phyloP scores from a whole-genome alignment of 768 basidiomycete genomes.

The Boletus vermiculosoides region DNA sequence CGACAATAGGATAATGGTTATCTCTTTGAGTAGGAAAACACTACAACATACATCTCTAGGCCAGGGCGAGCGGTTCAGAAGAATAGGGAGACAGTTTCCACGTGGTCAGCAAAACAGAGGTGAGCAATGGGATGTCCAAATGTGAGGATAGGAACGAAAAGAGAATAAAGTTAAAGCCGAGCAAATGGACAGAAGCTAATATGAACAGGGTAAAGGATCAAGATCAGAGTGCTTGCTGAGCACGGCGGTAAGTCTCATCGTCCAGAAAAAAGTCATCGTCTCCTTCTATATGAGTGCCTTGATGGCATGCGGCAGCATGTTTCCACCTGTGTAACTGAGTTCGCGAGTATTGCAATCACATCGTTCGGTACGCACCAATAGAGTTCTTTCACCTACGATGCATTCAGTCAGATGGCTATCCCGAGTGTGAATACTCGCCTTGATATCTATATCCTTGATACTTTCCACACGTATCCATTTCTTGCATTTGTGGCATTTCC shows the following conservation, averaged over 20 bases:
- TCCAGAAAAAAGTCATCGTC: conserved; percentile 58
- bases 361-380: conserved; percentile 58
- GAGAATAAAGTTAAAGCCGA: conserved; percentile 12
- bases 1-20: no score
- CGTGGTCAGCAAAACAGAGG: conserved; percentile 14
- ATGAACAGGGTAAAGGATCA: neutral
- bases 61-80: neutral
- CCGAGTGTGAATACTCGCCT: conserved; percentile 41
- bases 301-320: conserved; percentile 78
- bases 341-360: neutral
- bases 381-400: conserved; percentile 61
- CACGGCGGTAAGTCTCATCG: conserved; percentile 43
- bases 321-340: conserved; percentile 60
- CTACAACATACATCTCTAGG: neutral
- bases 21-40: neutral
- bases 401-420: neutral
- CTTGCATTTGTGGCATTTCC: conserved; percentile 74
- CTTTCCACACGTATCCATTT: conserved; percentile 75
- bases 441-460: conserved; percentile 69
- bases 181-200: neutral
- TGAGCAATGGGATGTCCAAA: conserved; percentile 12
- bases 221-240: conserved; percentile 15
- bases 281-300: conserved; percentile 51
- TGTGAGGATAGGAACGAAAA: conserved; percentile 4
- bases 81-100: neutral